Evolutionary conservation across 306 rosid species (phyloP).

Genomic region (Quercus engelmannii): DNA sequence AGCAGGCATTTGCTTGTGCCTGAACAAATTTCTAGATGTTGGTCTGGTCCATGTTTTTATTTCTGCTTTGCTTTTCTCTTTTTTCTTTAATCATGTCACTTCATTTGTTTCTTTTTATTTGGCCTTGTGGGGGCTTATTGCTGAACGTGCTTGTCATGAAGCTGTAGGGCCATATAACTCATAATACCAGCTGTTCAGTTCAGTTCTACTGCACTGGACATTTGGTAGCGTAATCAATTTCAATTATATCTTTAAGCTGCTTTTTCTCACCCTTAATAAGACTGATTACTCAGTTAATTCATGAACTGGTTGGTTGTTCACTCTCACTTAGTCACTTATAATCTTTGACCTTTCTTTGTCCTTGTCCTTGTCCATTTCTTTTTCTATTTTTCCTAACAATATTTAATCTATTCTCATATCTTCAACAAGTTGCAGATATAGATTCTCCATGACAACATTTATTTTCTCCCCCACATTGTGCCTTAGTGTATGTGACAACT

Average conservation of each 20-base stretch:
- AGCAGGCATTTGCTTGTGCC: conserved; percentile 15
- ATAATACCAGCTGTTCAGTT: background rate
- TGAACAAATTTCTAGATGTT: conserved; percentile 29
- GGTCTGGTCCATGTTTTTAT: conserved; percentile 34
- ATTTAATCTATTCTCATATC: no score
- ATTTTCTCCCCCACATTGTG: no score
- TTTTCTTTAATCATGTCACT: conserved; percentile 29
- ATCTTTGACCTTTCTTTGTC: no score
- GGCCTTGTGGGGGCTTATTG: conserved; percentile 39
- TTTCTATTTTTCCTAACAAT: no score
- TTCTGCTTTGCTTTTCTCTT: conserved; percentile 30
- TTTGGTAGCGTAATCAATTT: conserved; percentile 22
- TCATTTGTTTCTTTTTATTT: conserved; percentile 28
- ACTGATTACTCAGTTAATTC: no score
- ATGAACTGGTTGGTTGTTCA: no score
- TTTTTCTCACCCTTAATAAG: conserved; percentile 18
- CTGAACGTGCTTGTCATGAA: conserved; percentile 78
- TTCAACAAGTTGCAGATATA: no score
- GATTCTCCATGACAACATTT: no score
- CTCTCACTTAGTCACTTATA: no score
- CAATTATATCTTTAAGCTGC: conserved; percentile 27
- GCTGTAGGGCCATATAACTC: conserved; percentile 51
- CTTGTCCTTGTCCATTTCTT: no score
- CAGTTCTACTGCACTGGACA: background rate
- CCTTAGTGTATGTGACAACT: background rate